phyloP scores from a whole-genome alignment of 2,329 filamentous ascomycete species.

The Dactylellina cionopaga region DNA sequence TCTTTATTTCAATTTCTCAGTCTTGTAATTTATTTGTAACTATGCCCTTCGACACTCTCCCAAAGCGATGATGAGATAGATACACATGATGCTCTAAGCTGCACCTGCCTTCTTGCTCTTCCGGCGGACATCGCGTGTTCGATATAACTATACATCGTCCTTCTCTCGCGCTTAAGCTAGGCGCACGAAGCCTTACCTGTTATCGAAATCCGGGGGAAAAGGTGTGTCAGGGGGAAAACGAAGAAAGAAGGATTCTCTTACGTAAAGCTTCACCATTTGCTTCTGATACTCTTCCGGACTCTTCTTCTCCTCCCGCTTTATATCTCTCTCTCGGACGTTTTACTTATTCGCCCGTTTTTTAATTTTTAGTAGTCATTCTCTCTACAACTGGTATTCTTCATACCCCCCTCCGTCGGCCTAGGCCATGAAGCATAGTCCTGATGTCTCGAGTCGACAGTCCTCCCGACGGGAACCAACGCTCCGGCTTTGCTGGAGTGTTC shows the following conservation, averaged over 20 bases:
- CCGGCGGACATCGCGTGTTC: not conserved
- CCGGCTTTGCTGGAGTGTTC: constrained; percentile 46
- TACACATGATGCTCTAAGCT: not conserved
- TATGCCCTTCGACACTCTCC: constrained; percentile 35
- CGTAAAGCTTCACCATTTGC: constrained; percentile 52
- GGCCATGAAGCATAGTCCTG: constrained; percentile 37
- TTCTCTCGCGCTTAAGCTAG: constrained; percentile 10
- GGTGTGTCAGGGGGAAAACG: constrained; percentile 19
- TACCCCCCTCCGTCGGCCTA: too few relatives aligned
- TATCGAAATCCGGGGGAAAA: constrained; percentile 33
- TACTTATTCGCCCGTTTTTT: not conserved
- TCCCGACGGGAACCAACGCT: constrained; percentile 39
- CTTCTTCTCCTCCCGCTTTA: not conserved
- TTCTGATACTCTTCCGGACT: too few relatives aligned
- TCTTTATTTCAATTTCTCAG: not conserved
- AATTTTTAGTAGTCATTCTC: too few relatives aligned
- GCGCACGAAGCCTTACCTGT: constrained; percentile 10
- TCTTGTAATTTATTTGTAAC: not conserved
- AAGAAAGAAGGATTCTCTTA: constrained; percentile 47
- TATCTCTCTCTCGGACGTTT: not conserved
- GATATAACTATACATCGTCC: not conserved
- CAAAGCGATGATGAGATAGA: constrained; percentile 28
- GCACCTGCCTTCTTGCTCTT: not conserved
- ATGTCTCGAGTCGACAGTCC: constrained; percentile 52
- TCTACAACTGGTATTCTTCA: not conserved